Evolutionary conservation across 345 rosid genomes (phyloP), one percentile per base, ranked within the genome.

Genomic region (Melaleuca alternifolia): DNA sequence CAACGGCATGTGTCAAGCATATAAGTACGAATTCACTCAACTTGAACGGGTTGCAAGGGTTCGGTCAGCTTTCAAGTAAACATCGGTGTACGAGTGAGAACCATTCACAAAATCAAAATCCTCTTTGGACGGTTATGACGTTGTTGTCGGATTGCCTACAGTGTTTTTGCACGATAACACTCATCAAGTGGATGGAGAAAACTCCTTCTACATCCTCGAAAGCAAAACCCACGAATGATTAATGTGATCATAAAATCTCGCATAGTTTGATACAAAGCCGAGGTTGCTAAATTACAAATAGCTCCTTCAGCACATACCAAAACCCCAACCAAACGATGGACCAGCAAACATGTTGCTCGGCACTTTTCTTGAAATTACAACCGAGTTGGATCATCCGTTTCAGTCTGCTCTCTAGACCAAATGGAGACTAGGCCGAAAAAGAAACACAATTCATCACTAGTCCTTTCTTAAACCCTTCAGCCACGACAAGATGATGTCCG

Each of bases 401-500:
- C 14, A 53, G 50, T 44, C 61, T 37, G 50, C 62, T 50, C n/a
- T 50, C n/a, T 18, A 51, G 44, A 33, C 23, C 61, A 83, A 65
- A 65, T 65, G 77, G 77, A 65, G 77, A 65, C 81, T 13, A 71
- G 23, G 18, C 48, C 13, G 50, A 41, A 44, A 44, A 83, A 53
- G 59, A 53, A 28, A 23, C 48, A 23, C 85, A 18, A 41, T 57
- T 62, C 54, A 51, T 48, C 37, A 62, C 52, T 24, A 26, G 20
- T 61, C 79, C 86, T 77, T 57, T 51, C 85, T 56, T 83, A 89
- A 89, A 84, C 84, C 90, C 86, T 90, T 91, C n/a, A 95, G 86
- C 99, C 96, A 96, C 71, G 91, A 62, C 20, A 91, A 88, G 86
- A 97, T 83, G 71, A 86, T 89, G 61, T 87, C 84, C 8, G 96